phyloP scores from a whole-genome alignment of 306 rosid species.

The Alnus glutinosa region DNA sequence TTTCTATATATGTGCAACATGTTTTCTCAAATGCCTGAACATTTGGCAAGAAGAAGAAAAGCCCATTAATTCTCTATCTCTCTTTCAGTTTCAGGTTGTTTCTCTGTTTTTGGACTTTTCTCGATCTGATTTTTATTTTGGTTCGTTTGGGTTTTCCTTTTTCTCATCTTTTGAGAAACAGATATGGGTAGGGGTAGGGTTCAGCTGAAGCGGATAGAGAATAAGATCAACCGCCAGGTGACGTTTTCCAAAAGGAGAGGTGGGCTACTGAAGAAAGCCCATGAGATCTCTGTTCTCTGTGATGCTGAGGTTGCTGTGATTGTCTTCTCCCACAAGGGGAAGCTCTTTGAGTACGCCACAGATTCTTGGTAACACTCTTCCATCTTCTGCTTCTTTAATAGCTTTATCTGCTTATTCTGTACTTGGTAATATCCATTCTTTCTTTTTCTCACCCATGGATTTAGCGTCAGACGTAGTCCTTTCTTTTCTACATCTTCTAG shows the following conservation, averaged over 20 bases:
- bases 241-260: slow-evolving; percentile 88
- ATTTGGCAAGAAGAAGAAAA: slow-evolving; percentile 38
- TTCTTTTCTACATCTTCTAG: neutral
- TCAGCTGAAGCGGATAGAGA: slow-evolving; percentile 80
- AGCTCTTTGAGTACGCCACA: slow-evolving; percentile 84
- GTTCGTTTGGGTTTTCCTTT: neutral
- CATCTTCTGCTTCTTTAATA: neutral
- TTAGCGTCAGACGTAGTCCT: neutral
- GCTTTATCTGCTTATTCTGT: neutral
- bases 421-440: no score
- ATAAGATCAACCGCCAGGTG: slow-evolving; percentile 87
- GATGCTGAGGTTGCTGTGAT: slow-evolving; percentile 95
- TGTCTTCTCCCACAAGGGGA: slow-evolving; percentile 86
- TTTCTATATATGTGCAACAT: slow-evolving; percentile 11
- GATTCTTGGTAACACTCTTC: slow-evolving; percentile 63
- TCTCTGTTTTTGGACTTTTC: slow-evolving; percentile 3
- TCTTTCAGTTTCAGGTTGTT: slow-evolving; percentile 20
- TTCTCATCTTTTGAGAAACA: neutral
- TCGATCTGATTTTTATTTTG: neutral
- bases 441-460: neutral
- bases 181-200: slow-evolving; percentile 95
- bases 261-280: slow-evolving; percentile 83
- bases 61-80: slow-evolving; percentile 21
- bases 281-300: slow-evolving; percentile 92
- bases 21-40: slow-evolving; percentile 33